Base-by-base conservation (phyloP, 2,329 filamentous ascomycete genomes). In the Phialemoniopsis sp. region DNA sequence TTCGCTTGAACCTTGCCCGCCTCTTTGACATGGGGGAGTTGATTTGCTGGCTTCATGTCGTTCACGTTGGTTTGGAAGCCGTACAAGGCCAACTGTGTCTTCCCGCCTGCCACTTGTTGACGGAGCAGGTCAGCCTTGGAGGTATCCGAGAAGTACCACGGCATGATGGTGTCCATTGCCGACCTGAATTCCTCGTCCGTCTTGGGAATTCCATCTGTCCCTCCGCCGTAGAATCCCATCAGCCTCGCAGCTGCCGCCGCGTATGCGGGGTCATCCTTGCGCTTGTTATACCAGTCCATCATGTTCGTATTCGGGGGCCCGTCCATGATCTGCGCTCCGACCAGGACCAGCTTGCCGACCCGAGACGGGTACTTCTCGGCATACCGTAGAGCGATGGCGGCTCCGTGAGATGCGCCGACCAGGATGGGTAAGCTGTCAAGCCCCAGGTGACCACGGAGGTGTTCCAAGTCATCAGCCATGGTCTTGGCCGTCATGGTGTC, bases 111-210 rank as follows among this genome's bases (percentile, higher is more conserved):
- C 6, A 26, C 6, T 26, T 26, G 21, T 15, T 38, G 29, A 8
- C 37, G 15, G 15, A 38, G 37, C 9, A 38, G 26, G 4, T 29
- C 7, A 10, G 15, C 31, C 13, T 32, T 18, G 12, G 17, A 18
- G 17, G 18, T 5, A 21, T 38, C 37, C 4, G 37, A 38, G 16
- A 38, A 38, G 16, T 38, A 38, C 37, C 37, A 38, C 29, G 37
- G 37, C 31, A 38, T 13, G 16, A 38, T 32, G 3, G 8, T 33
- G 29, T 38, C 37, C 37, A 38, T 38, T 29, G 18, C 28, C 29
- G 31, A 5, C 8, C 14, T 29, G 19, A 38, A 38, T 10, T 10
- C 29, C 13, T 13, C 37, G 29, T 38, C 37, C 10, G 29, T 33
- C 29, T 26, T 12, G 28, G 37, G 37, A 8, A 29, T 29, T 10